phyloP scores from a whole-genome alignment of 345 rosid genomes.

The Salix exigua region DNA sequence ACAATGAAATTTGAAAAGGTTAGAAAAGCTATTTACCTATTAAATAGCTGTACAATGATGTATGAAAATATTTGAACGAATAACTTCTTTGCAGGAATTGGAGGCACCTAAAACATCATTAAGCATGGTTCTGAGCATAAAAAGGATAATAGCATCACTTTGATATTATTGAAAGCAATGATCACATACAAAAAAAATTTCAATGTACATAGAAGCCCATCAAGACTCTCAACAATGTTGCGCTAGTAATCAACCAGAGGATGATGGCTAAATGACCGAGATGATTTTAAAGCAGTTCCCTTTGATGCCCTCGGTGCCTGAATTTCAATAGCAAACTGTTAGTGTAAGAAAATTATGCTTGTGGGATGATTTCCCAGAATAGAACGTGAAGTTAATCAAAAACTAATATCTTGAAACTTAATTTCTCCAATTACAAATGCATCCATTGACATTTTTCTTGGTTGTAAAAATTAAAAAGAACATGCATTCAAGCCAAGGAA shows the following conservation, averaged over 20 bases:
- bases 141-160: neutral
- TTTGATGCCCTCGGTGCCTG: slow-evolving; percentile 24
- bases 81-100: slow-evolving; percentile 19
- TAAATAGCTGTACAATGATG: slow-evolving; percentile 26
- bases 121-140: neutral
- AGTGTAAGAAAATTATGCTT: slow-evolving; percentile 5
- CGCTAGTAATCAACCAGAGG: slow-evolving; percentile 9
- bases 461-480: neutral
- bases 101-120: slow-evolving; percentile 20
- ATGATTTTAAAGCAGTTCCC: slow-evolving; percentile 14
- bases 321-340: neutral
- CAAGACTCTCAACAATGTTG: slow-evolving; percentile 20
- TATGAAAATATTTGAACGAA: slow-evolving; percentile 19
- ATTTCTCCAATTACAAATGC: neutral
- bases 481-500: neutral
- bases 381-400: neutral
- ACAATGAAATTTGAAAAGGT: neutral
- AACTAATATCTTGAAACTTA: neutral
- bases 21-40: slow-evolving; percentile 18
- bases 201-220: slow-evolving; percentile 11
- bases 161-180: neutral
- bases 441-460: neutral
- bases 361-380: neutral
- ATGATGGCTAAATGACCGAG: neutral
- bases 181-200: slow-evolving; percentile 23